A percentile compares a stretch with the other conserved stretches of the same genome.
Conservation (phyloP, 2,329 filamentous ascomycete genomes). For the Xylaria sp. region DNA sequence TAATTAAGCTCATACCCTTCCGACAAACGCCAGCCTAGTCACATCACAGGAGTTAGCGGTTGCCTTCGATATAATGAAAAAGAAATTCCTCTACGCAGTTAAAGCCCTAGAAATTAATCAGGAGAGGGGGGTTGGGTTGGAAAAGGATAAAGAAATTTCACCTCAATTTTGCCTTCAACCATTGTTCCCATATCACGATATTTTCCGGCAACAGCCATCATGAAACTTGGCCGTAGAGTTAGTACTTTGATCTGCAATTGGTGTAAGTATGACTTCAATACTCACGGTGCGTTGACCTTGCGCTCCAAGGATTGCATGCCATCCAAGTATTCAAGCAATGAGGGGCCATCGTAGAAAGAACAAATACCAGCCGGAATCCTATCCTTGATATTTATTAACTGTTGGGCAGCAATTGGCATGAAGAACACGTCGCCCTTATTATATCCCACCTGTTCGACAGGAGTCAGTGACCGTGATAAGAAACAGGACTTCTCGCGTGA, state of each 20-base stretch:
- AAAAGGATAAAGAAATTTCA: neutral
- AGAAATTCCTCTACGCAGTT: neutral
- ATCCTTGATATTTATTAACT: conserved; percentile 86
- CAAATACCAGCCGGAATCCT: conserved; percentile 80
- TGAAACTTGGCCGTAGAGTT: conserved; percentile 66
- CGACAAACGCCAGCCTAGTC: conserved; percentile 80
- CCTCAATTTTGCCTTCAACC: conserved; percentile 95
- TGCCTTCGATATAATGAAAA: neutral
- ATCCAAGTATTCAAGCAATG: conserved; percentile 95
- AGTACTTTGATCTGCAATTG: neutral
- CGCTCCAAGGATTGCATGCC: conserved; percentile 91
- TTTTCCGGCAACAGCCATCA: conserved; percentile 98
- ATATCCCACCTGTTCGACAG: conserved; percentile 73
- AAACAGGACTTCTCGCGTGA: neutral
- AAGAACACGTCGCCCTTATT: conserved; percentile 95
- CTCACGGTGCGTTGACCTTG: conserved; percentile 85
- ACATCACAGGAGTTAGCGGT: conserved; percentile 5
- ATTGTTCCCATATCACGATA: conserved; percentile 98
- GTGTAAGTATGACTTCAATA: neutral
- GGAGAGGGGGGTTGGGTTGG: neutral
- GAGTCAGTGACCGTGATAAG: conserved; percentile 10
- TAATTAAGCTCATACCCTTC: conserved; percentile 81
- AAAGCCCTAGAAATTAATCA: neutral
- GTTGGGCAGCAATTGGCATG: conserved; percentile 96
- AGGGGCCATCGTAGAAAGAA: conserved; percentile 89